Base-by-base conservation (phyloP, 2,329 filamentous ascomycete genomes). In the Furcasterigmium furcatum region DNA sequence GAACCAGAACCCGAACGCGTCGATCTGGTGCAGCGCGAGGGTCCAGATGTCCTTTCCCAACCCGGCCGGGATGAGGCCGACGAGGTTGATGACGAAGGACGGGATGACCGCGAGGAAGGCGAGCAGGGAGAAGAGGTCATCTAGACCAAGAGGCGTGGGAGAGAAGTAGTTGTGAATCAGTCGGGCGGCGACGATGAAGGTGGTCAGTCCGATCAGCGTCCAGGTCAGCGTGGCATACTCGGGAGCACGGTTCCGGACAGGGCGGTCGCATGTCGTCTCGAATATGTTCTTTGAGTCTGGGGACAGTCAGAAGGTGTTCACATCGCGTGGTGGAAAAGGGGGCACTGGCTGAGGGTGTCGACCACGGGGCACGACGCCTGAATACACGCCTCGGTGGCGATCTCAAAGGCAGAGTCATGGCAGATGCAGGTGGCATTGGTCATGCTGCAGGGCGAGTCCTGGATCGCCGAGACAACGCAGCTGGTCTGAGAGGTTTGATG, bases 1-100 rank as follows among this genome's bases (percentile, higher is more conserved):
- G 44, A 68, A 66, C 38, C 45, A 63, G 4, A 52, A 44, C 7
- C 49, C 55, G 18, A 64, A 65, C 2, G 44, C 29, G 38, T 50
- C 55, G 32, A 59, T 55, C 27, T 55, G 49, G 12, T 46, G 22
- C 5, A 48, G 18, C 4, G 34, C 44, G 1, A 67, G 41, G 3
- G 62, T 64, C 64, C 64, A 67, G 18, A 66, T 54, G 18, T 67
- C 64, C 9, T 49, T 52, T 2, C 64, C 64, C 18, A 66, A 46
- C 9, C 62, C 63, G 32, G 58, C 55, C 1, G 53, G 48, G 1
- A 52, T 46, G 1, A 60, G 49, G 5, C 54, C 53, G 13, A 51
- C 46, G 14, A 55, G 41, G 38, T 55, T 56, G 42, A 63, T 49
- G 16, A 56, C 48, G 1, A 51, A 52, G 20, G 51, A 54, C 1